Conservation (phyloP, 257 asterid genomes). For the Solanum ahanhuiri region DNA sequence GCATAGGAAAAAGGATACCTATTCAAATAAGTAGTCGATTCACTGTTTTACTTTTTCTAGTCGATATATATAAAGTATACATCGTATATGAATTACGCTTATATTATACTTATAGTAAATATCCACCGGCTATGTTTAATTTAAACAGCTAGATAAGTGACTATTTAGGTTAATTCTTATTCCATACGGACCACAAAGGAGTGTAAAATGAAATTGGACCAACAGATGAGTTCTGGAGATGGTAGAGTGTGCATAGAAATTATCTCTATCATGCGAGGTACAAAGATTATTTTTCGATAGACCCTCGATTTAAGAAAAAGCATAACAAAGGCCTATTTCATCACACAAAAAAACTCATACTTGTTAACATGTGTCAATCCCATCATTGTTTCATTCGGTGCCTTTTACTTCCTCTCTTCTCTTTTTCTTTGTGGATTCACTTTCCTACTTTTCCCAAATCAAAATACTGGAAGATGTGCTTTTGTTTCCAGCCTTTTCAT, state of each 20-base stretch:
- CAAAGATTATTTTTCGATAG: background rate
- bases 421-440: background rate
- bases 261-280: background rate
- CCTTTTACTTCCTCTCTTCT: background rate
- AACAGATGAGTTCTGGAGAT: no score
- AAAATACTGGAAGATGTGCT: background rate
- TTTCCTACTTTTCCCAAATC: background rate
- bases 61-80: background rate
- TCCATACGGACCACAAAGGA: background rate
- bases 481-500: background rate
- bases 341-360: background rate
- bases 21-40: background rate
- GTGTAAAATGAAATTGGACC: background rate
- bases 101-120: background rate
- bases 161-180: background rate
- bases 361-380: background rate
- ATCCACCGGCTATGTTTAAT: background rate
- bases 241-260: accelerated
- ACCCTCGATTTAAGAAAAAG: background rate
- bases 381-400: background rate
- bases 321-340: background rate
- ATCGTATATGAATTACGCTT: background rate
- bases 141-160: background rate
- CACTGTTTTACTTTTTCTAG: background rate
- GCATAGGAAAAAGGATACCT: background rate